Evolutionary conservation across 129 eudicot species (phyloP).

Genomic region (Saussurea involucrata): DNA sequence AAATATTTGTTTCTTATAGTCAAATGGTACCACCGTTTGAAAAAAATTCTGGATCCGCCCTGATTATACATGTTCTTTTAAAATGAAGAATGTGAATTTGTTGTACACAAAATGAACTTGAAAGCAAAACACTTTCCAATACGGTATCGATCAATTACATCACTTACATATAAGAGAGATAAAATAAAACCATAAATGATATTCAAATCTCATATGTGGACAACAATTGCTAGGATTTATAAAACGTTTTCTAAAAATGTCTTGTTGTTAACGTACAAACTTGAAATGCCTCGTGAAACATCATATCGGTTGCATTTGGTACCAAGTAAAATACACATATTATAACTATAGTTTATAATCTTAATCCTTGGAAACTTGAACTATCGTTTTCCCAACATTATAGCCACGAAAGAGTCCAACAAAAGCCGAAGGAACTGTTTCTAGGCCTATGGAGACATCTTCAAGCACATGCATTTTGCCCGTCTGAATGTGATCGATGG

Average conservation of each 20-base stretch:
- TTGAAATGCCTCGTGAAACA: neutral
- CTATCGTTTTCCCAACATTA: slow-evolving; percentile 67
- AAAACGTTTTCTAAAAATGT: neutral
- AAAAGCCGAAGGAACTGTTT: slow-evolving; percentile 70
- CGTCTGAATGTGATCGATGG: slow-evolving; percentile 41
- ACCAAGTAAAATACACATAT: neutral
- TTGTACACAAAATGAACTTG: too few relatives aligned
- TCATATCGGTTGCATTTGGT: neutral
- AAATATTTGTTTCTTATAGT: too few relatives aligned
- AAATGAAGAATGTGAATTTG: too few relatives aligned
- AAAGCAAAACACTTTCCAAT: too few relatives aligned
- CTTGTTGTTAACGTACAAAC: neutral
- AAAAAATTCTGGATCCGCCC: too few relatives aligned
- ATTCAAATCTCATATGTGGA: too few relatives aligned
- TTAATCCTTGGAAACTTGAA: slow-evolving; percentile 42
- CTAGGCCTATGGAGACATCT: slow-evolving; percentile 61
- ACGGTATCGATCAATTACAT: too few relatives aligned
- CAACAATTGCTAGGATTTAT: too few relatives aligned
- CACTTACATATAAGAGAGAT: too few relatives aligned
- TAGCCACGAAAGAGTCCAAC: slow-evolving; percentile 61
- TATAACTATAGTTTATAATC: neutral
- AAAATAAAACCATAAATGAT: too few relatives aligned
- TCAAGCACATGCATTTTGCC: slow-evolving; percentile 58
- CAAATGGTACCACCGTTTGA: too few relatives aligned
- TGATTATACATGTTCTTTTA: too few relatives aligned